Conservation (phyloP, 257 asterid species). For the Echium plantagineum region DNA sequence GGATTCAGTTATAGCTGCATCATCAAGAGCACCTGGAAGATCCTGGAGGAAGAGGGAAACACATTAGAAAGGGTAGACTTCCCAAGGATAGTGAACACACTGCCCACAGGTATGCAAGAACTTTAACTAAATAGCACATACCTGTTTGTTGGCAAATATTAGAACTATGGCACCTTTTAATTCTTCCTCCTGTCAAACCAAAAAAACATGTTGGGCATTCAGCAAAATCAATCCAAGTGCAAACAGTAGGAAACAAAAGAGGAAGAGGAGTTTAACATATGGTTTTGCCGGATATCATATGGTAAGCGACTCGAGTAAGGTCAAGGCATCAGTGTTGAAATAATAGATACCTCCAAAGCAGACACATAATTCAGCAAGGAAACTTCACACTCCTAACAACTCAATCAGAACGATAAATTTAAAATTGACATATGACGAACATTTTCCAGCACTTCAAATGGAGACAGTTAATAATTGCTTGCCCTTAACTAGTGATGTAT, state of each 20-base stretch:
- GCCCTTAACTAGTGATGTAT: too few species aligned
- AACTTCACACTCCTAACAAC: too few species aligned
- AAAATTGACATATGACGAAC: too few species aligned
- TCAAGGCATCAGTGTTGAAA: background rate
- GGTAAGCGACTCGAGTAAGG: background rate
- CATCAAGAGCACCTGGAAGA: constrained; percentile 98
- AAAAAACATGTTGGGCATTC: background rate
- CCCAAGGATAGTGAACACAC: background rate
- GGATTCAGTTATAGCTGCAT: constrained; percentile 80
- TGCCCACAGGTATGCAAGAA: background rate
- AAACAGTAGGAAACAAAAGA: background rate
- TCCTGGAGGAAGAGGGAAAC: constrained; percentile 32
- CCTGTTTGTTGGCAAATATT: constrained; percentile 42
- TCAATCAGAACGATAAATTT: too few species aligned
- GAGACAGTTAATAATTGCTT: too few species aligned
- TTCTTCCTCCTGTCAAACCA: constrained; percentile 33
- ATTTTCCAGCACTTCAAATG: too few species aligned
- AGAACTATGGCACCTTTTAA: constrained; percentile 42
- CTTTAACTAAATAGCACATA: background rate
- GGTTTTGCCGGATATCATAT: background rate
- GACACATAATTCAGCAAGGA: too few species aligned
- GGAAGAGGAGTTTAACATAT: background rate
- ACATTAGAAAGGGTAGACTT: background rate
- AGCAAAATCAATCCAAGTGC: background rate
- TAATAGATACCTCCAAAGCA: too few species aligned